Evolutionary conservation across 345 rosid genomes (phyloP), one percentile per base, ranked within the genome.

Genomic region (Reutealis trisperma): DNA sequence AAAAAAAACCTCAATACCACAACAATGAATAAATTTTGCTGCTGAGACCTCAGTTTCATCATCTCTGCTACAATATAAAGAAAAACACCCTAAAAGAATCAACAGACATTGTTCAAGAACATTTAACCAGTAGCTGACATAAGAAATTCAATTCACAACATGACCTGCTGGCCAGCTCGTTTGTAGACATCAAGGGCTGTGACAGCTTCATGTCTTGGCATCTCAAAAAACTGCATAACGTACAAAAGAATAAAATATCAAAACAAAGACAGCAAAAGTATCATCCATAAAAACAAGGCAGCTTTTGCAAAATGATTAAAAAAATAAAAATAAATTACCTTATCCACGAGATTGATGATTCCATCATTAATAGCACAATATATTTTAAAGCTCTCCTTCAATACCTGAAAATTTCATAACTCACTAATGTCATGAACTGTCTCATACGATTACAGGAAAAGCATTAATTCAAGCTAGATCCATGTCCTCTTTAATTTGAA

Each of bases 351-450:
- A 84, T 96, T 96, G 89, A 96, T 96, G 74, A 96, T 96, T 83
- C 99, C 99, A 76, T 94, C 99, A 85, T 91, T 96, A 72, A 96
- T 84, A 81, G 97, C 90, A 80, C 98, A 96, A 72, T 94, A 96
- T 67, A 96, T 86, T 90, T 96, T 96, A 79, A 96, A 96, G 80
- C 98, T 96, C 95, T 96, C 99, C 79, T 92, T 96, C 85, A 96
- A 79, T 60, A 94, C 99, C 99, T 96, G 89, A 73, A 87, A 79
- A 81, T 70, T 69, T 66, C 67, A 84, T 15, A 25, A 34, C 57
- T 16, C 59, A 52, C 64, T 6, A 58, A 81, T 19, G 52, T 81
- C 57, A 81, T 54, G 24, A 47, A 77, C 1, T 41, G 18, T 76
- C 24, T 6, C 32, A 71, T 67, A 66, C 44, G 57, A 8, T 5